These are phyloP conservation scores for Auricularia auricula-judae DNA, from an alignment of 768 basidiomycete species.

Conservation along the genomic window DNA sequence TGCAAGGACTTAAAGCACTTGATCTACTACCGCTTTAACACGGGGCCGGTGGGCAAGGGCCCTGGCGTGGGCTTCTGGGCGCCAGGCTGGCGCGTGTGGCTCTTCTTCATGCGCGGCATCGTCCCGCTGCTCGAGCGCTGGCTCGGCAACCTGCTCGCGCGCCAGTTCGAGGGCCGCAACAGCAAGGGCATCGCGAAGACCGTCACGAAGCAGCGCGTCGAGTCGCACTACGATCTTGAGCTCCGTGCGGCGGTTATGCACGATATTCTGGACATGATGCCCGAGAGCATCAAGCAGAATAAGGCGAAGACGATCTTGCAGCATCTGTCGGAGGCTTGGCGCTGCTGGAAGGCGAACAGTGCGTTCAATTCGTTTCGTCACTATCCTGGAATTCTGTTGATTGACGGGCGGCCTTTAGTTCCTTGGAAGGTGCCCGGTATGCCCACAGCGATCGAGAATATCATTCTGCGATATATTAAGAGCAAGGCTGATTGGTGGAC, in stretches of 20 bases:
- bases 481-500: slow-evolving; percentile 99
- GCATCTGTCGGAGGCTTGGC: slow-evolving; percentile 96
- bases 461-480: slow-evolving; percentile 98
- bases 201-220: slow-evolving; percentile 97
- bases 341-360: slow-evolving; percentile 94
- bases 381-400: neutral
- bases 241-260: slow-evolving; percentile 98
- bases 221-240: slow-evolving; percentile 97
- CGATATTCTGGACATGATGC: slow-evolving; percentile 99
- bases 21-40: slow-evolving; percentile 99
- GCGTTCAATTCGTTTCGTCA: slow-evolving; percentile 14
- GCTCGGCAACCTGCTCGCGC: slow-evolving; percentile 93
- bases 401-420: slow-evolving; percentile 29
- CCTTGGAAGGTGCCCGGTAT: slow-evolving; percentile 99
- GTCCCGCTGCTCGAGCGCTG: slow-evolving; percentile 95
- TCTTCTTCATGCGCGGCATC: slow-evolving; percentile 99
- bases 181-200: slow-evolving; percentile 95
- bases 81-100: slow-evolving; percentile 98
- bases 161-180: slow-evolving; percentile 97
- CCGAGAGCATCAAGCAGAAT: slow-evolving; percentile 97
- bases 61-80: slow-evolving; percentile 99
- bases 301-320: slow-evolving; percentile 99
- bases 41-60: slow-evolving; percentile 97
- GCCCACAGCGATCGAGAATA: slow-evolving; percentile 99
- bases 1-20: slow-evolving; percentile 98